Evolutionary conservation across 2,329 filamentous ascomycete species (phyloP).

Genomic region (Lachnellula willkommii): DNA sequence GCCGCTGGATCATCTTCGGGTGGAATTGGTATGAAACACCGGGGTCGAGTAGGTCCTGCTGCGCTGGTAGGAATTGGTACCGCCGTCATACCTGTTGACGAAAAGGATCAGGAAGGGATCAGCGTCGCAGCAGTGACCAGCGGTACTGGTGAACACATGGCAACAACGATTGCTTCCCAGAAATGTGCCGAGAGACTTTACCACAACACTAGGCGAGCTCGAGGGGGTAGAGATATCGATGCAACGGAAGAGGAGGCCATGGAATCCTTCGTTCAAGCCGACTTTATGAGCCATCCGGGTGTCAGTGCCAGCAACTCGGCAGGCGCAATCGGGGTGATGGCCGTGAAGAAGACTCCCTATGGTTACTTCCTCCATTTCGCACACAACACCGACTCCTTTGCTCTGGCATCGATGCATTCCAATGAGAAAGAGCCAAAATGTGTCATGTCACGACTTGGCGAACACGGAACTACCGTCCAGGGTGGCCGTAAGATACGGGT

Average conservation of each 20-base stretch:
- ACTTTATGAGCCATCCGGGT: conserved; percentile 89
- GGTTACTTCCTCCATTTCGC: conserved; percentile 87
- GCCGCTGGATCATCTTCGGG: conserved; percentile 94
- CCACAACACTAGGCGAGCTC: conserved; percentile 56
- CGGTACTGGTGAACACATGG: conserved; percentile 97
- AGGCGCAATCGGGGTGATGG: conserved; percentile 87
- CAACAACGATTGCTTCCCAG: conserved; percentile 84
- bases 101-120: conserved; percentile 61
- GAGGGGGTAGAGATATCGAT: conserved; percentile 55
- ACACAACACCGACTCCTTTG: conserved; percentile 89
- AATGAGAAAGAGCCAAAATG: conserved; percentile 69
- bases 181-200: conserved; percentile 83
- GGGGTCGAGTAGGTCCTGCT: conserved; percentile 84
- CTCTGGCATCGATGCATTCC: conserved; percentile 82
- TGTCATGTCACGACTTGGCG: conserved; percentile 71
- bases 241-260: conserved; percentile 76
- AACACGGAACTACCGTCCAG: conserved; percentile 27
- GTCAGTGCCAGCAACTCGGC: conserved; percentile 72
- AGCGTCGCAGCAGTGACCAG: conserved; percentile 83
- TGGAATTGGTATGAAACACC: conserved; percentile 97
- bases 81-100: conserved; percentile 73
- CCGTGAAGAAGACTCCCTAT: conserved; percentile 73
- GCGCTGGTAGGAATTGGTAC: conserved; percentile 89
- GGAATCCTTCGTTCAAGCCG: conserved; percentile 71
- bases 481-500: conserved; percentile 30